Evolutionary conservation across 805 yeast genomes (phyloP).

Genomic region (Metschnikowia vanudenii): DNA sequence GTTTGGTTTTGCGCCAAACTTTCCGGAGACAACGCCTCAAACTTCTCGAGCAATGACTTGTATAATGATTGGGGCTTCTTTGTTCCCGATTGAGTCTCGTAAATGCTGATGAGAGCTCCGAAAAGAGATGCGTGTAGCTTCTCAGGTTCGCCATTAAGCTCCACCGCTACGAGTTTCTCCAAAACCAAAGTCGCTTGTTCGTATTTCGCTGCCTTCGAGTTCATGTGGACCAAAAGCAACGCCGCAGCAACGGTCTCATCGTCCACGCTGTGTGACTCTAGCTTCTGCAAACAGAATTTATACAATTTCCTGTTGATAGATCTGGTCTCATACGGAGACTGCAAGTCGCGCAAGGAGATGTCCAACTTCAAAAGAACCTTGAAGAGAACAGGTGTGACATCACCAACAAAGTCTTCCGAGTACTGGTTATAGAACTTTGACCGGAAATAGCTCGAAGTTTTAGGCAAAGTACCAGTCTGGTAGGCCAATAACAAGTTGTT

Average conservation of each 20-base stretch:
- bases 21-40: slow-evolving; percentile 9
- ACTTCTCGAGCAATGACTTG: slow-evolving; percentile 4
- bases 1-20: slow-evolving; percentile 12
- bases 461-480: slow-evolving; percentile 37
- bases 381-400: slow-evolving; percentile 30
- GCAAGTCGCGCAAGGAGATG: slow-evolving; percentile 29
- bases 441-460: slow-evolving; percentile 24
- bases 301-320: slow-evolving; percentile 22
- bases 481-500: slow-evolving; percentile 46
- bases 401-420: slow-evolving; percentile 28
- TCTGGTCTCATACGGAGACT: slow-evolving; percentile 14
- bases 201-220: slow-evolving; percentile 21
- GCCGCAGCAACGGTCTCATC: slow-evolving; percentile 26
- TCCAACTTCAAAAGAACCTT: slow-evolving; percentile 30
- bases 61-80: slow-evolving; percentile 4
- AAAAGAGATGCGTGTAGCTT: slow-evolving; percentile 12
- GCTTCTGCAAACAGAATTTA: slow-evolving; percentile 12
- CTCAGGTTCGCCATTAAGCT: slow-evolving; percentile 7
- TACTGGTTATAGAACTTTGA: slow-evolving; percentile 21
- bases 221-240: slow-evolving; percentile 30
- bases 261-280: not conserved
- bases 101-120: slow-evolving; percentile 12
- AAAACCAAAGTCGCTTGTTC: slow-evolving; percentile 25
- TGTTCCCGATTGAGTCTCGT: slow-evolving; percentile 8
- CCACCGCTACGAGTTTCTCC: slow-evolving; percentile 9